A percentile compares a stretch with the other conserved stretches of the same genome.
phyloP scores from a whole-genome alignment of 2,329 filamentous ascomycete species.

The Thermothelomyces thermophilus region DNA sequence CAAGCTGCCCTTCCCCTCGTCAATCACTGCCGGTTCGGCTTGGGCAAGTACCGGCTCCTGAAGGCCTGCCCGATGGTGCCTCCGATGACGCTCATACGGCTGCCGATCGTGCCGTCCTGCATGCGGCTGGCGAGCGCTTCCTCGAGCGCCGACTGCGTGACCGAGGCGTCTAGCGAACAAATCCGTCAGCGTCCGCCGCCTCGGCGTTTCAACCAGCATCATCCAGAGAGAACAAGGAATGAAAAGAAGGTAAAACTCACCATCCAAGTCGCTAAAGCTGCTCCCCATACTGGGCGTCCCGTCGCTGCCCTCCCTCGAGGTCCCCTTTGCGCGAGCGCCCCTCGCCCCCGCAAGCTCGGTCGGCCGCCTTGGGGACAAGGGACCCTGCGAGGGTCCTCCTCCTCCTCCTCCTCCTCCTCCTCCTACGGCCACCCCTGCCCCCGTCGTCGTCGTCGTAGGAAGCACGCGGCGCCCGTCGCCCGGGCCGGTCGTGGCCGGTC shows the following conservation, averaged over 20 bases:
- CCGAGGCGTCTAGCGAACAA: conserved; percentile 58
- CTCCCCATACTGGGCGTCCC: conserved; percentile 76
- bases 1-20: no score
- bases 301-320: conserved; percentile 59
- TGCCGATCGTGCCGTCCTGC: conserved; percentile 53
- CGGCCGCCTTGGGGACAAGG: conserved; percentile 53
- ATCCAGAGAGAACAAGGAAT: background rate
- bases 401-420: conserved; percentile 28
- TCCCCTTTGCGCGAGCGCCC: conserved; percentile 41
- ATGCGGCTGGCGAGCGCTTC: conserved; percentile 70
- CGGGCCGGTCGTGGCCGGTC: conserved; percentile 23
- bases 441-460: background rate
- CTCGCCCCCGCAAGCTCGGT: conserved; percentile 51
- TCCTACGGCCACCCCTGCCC: background rate
- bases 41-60: conserved; percentile 51
- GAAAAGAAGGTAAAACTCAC: conserved; percentile 33
- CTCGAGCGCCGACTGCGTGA: conserved; percentile 74
- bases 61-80: conserved; percentile 61
- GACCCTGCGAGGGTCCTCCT: conserved; percentile 36
- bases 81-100: conserved; percentile 62
- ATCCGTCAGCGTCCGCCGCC: conserved; percentile 5
- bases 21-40: conserved; percentile 16
- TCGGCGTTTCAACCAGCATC: background rate
- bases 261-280: conserved; percentile 80
- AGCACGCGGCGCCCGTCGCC: no score